phyloP scores from a whole-genome alignment of 192 early-diverging fungal species.

The Funneliformis mosseae region DNA sequence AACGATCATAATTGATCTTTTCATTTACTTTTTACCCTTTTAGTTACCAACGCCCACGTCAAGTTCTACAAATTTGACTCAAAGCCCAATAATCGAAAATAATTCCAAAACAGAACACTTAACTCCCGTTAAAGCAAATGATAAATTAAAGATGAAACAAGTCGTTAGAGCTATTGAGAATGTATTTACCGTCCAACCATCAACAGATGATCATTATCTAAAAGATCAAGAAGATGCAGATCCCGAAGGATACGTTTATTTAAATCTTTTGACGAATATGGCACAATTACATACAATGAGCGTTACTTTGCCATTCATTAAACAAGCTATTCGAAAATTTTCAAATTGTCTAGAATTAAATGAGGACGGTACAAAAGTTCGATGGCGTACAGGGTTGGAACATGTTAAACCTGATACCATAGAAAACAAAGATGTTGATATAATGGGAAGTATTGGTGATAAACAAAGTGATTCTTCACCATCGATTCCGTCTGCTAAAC shows the following conservation, averaged over 20 bases:
- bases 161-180: background rate
- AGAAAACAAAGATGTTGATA: background rate
- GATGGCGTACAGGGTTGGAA: slow-evolving; percentile 5
- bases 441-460: background rate
- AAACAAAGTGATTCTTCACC: background rate
- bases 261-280: slow-evolving; percentile 19
- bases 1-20: background rate
- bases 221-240: slow-evolving; percentile 24
- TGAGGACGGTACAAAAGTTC: slow-evolving; percentile 21
- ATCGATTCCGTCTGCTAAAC: background rate
- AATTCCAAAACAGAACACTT: background rate
- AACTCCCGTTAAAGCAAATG: background rate
- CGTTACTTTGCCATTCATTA: slow-evolving; percentile 13
- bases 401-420: background rate
- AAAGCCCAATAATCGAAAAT: background rate
- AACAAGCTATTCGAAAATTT: slow-evolving; percentile 18
- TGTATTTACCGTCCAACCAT: slow-evolving; percentile 12
- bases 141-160: slow-evolving; percentile 25
- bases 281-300: slow-evolving; percentile 19
- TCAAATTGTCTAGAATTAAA: slow-evolving; percentile 22
- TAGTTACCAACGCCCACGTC: background rate
- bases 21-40: background rate
- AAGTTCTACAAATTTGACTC: background rate
- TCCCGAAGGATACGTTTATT: slow-evolving; percentile 6
- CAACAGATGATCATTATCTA: slow-evolving; percentile 5